phyloP scores from a whole-genome alignment of 2,329 filamentous ascomycete genomes.

The Fusarium keratoplasticum region DNA sequence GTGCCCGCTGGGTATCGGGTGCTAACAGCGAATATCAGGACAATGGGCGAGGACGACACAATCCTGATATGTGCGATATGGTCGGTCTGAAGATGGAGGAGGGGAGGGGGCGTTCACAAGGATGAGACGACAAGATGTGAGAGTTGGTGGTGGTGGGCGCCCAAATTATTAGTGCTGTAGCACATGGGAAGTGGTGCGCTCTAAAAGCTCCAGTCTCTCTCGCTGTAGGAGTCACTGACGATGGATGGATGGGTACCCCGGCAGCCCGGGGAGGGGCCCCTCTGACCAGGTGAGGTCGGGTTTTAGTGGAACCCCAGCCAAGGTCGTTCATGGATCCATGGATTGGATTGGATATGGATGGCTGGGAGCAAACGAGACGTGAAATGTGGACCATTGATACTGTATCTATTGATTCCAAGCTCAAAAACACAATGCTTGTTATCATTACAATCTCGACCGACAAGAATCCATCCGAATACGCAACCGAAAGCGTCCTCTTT shows the following conservation, averaged over 20 bases:
- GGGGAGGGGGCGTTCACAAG: constrained; percentile 12
- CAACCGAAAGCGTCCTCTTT: neutral
- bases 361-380: neutral
- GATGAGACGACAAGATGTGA: constrained; percentile 18
- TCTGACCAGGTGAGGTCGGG: neutral
- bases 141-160: neutral
- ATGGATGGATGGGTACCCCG: neutral
- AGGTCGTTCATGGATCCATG: neutral
- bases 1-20: constrained; percentile 4
- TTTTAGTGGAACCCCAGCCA: constrained; percentile 1
- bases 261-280: neutral
- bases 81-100: neutral
- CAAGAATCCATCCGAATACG: neutral
- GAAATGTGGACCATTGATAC: constrained; percentile 1
- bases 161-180: constrained; percentile 6
- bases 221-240: neutral
- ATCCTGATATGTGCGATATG: neutral
- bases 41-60: neutral
- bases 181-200: neutral
- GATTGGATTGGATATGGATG: neutral
- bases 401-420: neutral
- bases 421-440: neutral
- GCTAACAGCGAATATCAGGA: neutral
- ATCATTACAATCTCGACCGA: neutral
- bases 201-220: neutral